phyloP scores from a whole-genome alignment of 2,329 filamentous ascomycete genomes.

The Botrytis pseudocinerea region DNA sequence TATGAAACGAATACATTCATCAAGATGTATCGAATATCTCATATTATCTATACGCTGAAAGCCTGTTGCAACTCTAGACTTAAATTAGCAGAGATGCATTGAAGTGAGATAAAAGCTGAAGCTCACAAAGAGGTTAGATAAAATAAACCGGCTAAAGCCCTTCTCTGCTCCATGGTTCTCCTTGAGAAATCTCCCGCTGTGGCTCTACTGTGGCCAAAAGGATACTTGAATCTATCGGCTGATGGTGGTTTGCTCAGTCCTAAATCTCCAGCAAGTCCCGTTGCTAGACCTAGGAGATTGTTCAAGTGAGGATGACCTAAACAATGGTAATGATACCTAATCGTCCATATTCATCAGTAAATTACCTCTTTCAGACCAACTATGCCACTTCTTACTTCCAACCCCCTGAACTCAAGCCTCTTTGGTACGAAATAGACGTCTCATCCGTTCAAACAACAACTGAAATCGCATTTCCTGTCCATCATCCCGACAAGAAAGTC shows the following conservation, averaged over 20 bases:
- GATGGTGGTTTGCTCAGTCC: constrained; percentile 15
- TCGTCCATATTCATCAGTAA: background rate
- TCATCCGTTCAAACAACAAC: background rate
- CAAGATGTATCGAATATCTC: constrained; percentile 14
- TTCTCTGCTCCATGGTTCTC: constrained; percentile 16
- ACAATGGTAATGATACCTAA: constrained; percentile 25
- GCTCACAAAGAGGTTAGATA: constrained; percentile 21
- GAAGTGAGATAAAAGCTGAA: background rate
- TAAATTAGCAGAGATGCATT: background rate
- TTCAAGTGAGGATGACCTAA: constrained; percentile 18
- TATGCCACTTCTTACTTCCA: background rate
- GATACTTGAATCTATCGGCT: constrained; percentile 11
- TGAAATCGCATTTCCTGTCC: too few species aligned
- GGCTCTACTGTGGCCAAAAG: constrained; percentile 4
- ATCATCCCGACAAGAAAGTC: too few species aligned
- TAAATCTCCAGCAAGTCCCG: constrained; percentile 5
- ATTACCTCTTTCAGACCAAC: background rate
- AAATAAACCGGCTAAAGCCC: constrained; percentile 15
- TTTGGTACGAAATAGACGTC: background rate
- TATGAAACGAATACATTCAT: constrained; percentile 7
- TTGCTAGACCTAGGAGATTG: constrained; percentile 16
- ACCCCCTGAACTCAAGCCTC: background rate
- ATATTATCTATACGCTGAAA: constrained; percentile 20
- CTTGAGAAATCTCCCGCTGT: constrained; percentile 5
- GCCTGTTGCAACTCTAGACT: constrained; percentile 2